phyloP scores from a whole-genome alignment of 495 filamentous ascomycete genomes.

The Penicillium diatomitis region DNA sequence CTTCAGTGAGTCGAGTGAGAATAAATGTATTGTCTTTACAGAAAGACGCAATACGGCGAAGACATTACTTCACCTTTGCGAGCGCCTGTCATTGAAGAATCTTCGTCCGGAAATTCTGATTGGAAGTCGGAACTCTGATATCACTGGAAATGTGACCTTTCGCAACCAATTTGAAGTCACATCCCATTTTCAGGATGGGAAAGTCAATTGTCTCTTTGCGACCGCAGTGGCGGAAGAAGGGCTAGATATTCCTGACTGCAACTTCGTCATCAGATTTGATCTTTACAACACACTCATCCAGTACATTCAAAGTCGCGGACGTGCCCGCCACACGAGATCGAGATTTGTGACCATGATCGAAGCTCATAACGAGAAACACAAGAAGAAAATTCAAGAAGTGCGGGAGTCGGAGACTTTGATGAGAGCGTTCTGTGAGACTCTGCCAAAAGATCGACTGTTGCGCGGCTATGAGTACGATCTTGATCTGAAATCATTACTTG shows the following conservation, averaged over 20 bases:
- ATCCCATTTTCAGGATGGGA: constrained; percentile 66
- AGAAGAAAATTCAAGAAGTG: constrained; percentile 47
- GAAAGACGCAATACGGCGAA: constrained; percentile 68
- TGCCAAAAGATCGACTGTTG: constrained; percentile 70
- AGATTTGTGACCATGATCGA: constrained; percentile 81
- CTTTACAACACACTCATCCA: constrained; percentile 88
- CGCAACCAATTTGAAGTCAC: constrained; percentile 69
- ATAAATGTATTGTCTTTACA: constrained; percentile 86
- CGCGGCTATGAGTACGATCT: constrained; percentile 47
- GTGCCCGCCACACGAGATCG: constrained; percentile 69
- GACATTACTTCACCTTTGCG: constrained; percentile 57
- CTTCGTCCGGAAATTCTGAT: constrained; percentile 61
- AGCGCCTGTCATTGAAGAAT: constrained; percentile 44
- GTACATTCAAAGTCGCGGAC: constrained; percentile 91
- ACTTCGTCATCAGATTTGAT: constrained; percentile 82
- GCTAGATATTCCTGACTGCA: constrained; percentile 93
- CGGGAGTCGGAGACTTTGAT: constrained; percentile 48
- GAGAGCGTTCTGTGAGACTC: constrained; percentile 60
- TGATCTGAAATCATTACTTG: constrained; percentile 40
- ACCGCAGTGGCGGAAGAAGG: constrained; percentile 94
- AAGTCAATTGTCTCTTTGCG: constrained; percentile 82
- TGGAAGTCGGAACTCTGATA: constrained; percentile 40
- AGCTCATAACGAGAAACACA: constrained; percentile 51
- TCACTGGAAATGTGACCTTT: constrained; percentile 52
- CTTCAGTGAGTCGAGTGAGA: constrained; percentile 46